Conservation (phyloP, 768 basidiomycete genomes). For the Auricularia sp. region DNA sequence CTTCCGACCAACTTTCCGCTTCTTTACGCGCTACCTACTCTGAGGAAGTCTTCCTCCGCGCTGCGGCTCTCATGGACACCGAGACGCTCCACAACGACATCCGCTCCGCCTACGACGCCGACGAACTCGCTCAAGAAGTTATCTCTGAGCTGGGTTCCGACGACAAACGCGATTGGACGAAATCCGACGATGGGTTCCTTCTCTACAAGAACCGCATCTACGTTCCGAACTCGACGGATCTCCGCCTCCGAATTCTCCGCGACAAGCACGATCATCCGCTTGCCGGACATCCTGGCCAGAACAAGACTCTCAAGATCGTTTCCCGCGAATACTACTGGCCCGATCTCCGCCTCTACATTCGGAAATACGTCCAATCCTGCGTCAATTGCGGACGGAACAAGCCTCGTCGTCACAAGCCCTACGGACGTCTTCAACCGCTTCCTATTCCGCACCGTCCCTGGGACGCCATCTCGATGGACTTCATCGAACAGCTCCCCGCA, state of each 20-base stretch:
- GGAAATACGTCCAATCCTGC: conserved; percentile 23
- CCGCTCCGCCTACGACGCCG: not conserved
- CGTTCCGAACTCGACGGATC: conserved; percentile 20
- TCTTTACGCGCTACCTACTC: conserved; percentile 12
- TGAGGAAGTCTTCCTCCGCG: conserved; percentile 11
- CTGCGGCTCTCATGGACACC: conserved; percentile 11
- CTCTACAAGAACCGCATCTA: conserved; percentile 18
- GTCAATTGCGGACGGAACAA: no score
- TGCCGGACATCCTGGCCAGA: conserved; percentile 32
- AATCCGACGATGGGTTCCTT: conserved; percentile 11
- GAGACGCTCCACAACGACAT: conserved; percentile 12
- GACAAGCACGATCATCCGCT: conserved; percentile 26
- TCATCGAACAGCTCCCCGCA: no score
- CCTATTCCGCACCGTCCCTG: conserved; percentile 1
- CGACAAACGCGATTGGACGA: not conserved
- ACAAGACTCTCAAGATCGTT: conserved; percentile 23
- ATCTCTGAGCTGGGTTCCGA: not conserved
- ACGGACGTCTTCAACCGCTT: no score
- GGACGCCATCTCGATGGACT: no score
- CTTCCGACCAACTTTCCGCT: conserved; percentile 11
- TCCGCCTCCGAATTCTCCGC: conserved; percentile 21
- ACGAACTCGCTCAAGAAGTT: not conserved
- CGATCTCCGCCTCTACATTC: conserved; percentile 15
- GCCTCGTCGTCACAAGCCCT: no score
- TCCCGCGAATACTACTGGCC: conserved; percentile 33